Base-by-base conservation (phyloP, 345 rosid species). In the Angophora floribunda region DNA sequence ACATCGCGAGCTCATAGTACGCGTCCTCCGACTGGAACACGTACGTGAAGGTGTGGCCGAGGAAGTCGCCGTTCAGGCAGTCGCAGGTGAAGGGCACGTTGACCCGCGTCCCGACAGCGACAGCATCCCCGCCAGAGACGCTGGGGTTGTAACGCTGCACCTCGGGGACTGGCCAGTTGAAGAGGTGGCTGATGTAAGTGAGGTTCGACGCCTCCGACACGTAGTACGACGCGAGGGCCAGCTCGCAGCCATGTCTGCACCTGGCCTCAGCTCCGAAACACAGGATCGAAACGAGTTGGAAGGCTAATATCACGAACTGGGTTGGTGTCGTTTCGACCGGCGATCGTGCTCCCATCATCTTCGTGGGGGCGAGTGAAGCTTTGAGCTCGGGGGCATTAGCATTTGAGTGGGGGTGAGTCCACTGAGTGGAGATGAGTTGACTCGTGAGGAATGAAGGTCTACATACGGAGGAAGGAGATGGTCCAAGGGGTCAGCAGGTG, bases 11-110 rank as follows among this genome's bases (percentile, higher is more conserved):
- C 7, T 13, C 84, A 6, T 51, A 24, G 36, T 93, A 93, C 17
- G 92, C 91, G 85, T 92, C 94, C 3, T 87, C 93, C 11, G 53
- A 8, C 57, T 86, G 92, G 15, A 90, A 90, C 1, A 51, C 26
- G 88, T 92, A 94, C 51, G 51, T 61, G 87, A 93, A 94, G 9
- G 94, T 93, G 87, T 92, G 96, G 61, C 94, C 95, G 61, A 91
- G 89, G 65, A 93, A 92, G 51, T 90, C 92, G 19, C 92, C 93
- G 87, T 93, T 92, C 30, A 94, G 85, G 92, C 96, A 94, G 65
- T 87, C 93, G 32, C 94, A 93, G 0, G 95, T 85, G 57, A 93
- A 93, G 51, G 96, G 94, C 2, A 92, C 86, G 91, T 87, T 87
- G 89, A 93, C 86, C 55, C 94, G 78, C 21, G 90, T 59, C 19